phyloP scores from a whole-genome alignment of 2,329 filamentous ascomycete species.

The Basipetospora chlamydospora region DNA sequence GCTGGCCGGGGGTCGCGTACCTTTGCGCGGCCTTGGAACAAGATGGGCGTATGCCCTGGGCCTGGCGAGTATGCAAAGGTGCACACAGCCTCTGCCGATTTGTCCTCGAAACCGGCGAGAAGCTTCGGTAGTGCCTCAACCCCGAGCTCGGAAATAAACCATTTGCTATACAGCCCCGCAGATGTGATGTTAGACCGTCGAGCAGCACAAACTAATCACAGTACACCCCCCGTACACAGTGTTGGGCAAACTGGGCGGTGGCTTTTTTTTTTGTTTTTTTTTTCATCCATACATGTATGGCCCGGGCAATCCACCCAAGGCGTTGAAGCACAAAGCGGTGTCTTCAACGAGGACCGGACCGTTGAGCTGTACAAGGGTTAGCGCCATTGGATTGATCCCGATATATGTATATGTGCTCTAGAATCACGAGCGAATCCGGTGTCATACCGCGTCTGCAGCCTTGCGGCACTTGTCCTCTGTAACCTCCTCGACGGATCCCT shows the following conservation, averaged over 20 bases:
- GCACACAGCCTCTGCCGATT: constrained; percentile 83
- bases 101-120: constrained; percentile 76
- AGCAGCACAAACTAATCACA: too few relatives aligned
- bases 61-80: constrained; percentile 88
- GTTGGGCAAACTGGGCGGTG: not conserved
- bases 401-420: not conserved
- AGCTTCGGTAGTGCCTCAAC: constrained; percentile 81
- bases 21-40: constrained; percentile 84
- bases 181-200: too few relatives aligned
- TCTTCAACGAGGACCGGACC: constrained; percentile 92
- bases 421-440: not conserved
- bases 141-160: constrained; percentile 75
- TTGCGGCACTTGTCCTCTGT: constrained; percentile 73
- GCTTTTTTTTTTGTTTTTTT: too few relatives aligned
- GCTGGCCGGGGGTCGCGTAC: too few relatives aligned
- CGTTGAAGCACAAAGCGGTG: constrained; percentile 85
- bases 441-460: constrained; percentile 59
- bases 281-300: constrained; percentile 87
- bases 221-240: too few relatives aligned
- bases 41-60: constrained; percentile 65
- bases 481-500: constrained; percentile 85
- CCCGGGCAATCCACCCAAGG: constrained; percentile 79
- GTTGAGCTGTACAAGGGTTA: constrained; percentile 40
- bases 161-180: too few relatives aligned
- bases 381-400: too few relatives aligned